These are phyloP conservation scores for Schwanniomyces sp. DNA, from an alignment of 805 yeast species.

Conservation along the genomic window DNA sequence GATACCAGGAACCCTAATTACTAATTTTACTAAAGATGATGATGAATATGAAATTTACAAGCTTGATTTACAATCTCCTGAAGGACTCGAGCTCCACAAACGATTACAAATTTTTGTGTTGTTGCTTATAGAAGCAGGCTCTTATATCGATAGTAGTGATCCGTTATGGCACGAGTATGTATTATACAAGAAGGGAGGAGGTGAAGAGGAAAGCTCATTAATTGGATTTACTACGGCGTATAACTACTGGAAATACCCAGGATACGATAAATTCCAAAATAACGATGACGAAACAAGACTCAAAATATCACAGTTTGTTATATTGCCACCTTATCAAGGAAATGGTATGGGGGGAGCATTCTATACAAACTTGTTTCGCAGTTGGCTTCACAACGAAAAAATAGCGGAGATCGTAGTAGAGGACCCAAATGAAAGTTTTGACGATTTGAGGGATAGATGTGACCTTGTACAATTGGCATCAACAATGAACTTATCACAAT, in stretches of 20 bases:
- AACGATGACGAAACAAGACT: conserved; percentile 46
- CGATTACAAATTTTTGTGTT: conserved; percentile 79
- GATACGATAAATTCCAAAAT: conserved; percentile 51
- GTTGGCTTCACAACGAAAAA: conserved; percentile 52
- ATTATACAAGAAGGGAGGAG: conserved; percentile 29
- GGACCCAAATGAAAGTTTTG: conserved; percentile 92
- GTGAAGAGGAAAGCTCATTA: conserved; percentile 36
- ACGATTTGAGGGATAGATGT: conserved; percentile 81
- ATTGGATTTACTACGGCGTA: conserved; percentile 85
- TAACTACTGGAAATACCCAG: conserved; percentile 75
- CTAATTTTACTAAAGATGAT: conserved; percentile 32
- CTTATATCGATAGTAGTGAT: conserved; percentile 77
- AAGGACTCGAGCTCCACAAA: conserved; percentile 55
- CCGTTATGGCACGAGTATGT: conserved; percentile 78
- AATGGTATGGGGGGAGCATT: conserved; percentile 68
- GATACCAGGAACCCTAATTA: conserved; percentile 40
- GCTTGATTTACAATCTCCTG: conserved; percentile 38
- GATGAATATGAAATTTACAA: conserved; percentile 54
- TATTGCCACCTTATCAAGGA: conserved; percentile 83
- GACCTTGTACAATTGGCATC: conserved; percentile 51
- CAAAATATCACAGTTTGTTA: conserved; percentile 83
- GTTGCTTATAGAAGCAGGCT: conserved; percentile 90
- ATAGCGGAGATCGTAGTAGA: conserved; percentile 83
- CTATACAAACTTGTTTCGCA: conserved; percentile 54
- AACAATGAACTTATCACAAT: conserved; percentile 16